Conservation (phyloP, 2,329 filamentous ascomycete genomes). For the Zymoseptoria passerinii region DNA sequence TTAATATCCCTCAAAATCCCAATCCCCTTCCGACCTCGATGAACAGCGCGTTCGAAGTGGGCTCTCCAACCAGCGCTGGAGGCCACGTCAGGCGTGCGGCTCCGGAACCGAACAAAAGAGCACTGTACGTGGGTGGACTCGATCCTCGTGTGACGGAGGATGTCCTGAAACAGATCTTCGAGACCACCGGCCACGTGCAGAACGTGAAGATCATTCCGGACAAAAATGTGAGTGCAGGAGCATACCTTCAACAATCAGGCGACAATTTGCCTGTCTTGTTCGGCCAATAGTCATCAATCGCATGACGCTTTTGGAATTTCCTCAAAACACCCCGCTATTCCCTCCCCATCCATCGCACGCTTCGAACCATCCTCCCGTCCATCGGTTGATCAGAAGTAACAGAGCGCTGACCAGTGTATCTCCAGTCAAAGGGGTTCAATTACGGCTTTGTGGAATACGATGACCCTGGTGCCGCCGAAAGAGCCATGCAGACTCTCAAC, state of each 20-base stretch:
- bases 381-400: background rate
- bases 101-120: constrained; percentile 96
- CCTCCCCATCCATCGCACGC: background rate
- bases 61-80: constrained; percentile 77
- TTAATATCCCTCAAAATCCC: constrained; percentile 81
- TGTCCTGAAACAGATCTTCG: constrained; percentile 63
- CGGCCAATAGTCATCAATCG: background rate
- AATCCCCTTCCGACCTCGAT: constrained; percentile 92
- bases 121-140: constrained; percentile 88
- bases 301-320: background rate
- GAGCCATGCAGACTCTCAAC: constrained; percentile 95
- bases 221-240: constrained; percentile 73
- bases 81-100: constrained; percentile 82
- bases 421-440: constrained; percentile 89
- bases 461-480: constrained; percentile 89
- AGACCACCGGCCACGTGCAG: constrained; percentile 95
- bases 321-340: background rate
- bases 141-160: constrained; percentile 60
- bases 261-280: constrained; percentile 8
- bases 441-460: constrained; percentile 99
- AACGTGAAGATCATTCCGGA: constrained; percentile 99
- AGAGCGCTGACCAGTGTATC: constrained; percentile 24
- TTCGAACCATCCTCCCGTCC: background rate
- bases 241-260: constrained; percentile 4
- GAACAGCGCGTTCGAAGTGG: constrained; percentile 56